Evolutionary conservation across 2,329 filamentous ascomycete genomes (phyloP), one percentile per base, ranked within the genome.

Genomic region (Sarocladium brachiariae): DNA sequence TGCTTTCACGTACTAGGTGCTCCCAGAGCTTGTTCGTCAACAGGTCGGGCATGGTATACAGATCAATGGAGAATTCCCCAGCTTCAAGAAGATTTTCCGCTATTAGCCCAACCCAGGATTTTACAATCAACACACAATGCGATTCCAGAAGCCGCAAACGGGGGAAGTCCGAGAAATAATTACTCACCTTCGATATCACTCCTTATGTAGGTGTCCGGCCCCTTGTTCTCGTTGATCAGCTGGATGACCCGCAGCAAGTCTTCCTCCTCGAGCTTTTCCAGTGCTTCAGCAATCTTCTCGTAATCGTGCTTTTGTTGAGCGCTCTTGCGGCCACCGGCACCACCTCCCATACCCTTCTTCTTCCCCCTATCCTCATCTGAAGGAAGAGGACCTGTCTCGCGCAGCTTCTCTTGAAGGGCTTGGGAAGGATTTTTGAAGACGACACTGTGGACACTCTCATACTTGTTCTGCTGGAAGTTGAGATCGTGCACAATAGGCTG

Each of bases 161-260:
- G 49, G 34, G 34, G 30, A 52, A 30, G 43, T 24, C 24, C 24
- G 30, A 50, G 48, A 50, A 51, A 53, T 24, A 51, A 38, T 21
- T 8, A 78, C 86, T 72, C 73, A 95, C 89, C 87, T 63, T 99
- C 93, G 52, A 96, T 81, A 68, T 99, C 95, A 61, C 96, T 97
- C 73, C 95, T 91, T 47, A 92, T 95, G 71, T 96, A 97, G 1
- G 92, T 96, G 56, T 96, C 90, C 5, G 89, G 81, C 1, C 82
- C 84, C 76, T 97, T 97, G 72, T 96, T 89, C 71, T 99, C 93
- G 68, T 97, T 93, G 55, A 99, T 92, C 81, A 99, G 86, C 72
- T 97, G 92, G 54, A 99, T 95, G 21, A 97, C 89, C 59, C 93
- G 88, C 54, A 99, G 76, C 37, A 99, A 74, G 62, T 97, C 92